Percentiles rank a stretch among this genome's conserved stretches.
phyloP scores from a whole-genome alignment of 2,329 filamentous ascomycete species.

The Fusarium pseudonygamai region DNA sequence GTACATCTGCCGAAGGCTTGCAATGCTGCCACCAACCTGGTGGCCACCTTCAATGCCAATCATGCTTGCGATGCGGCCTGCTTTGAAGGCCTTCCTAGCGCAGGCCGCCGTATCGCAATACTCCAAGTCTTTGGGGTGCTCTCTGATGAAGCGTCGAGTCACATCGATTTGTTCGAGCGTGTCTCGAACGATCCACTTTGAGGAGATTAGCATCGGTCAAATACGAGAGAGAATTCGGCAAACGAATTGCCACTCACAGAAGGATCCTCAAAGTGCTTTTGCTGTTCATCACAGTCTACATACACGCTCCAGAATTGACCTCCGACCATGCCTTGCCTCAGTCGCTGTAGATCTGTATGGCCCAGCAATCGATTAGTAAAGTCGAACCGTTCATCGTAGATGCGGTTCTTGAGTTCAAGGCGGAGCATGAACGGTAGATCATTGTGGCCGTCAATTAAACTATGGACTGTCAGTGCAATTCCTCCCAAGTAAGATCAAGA shows the following conservation, averaged over 20 bases:
- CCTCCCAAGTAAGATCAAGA: background rate
- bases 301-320: constrained; percentile 47
- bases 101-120: constrained; percentile 43
- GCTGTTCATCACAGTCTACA: constrained; percentile 38
- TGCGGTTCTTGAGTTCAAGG: constrained; percentile 44
- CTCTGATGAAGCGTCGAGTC: constrained; percentile 42
- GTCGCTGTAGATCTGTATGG: constrained; percentile 43
- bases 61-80: constrained; percentile 48
- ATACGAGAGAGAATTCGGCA: background rate
- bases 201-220: background rate
- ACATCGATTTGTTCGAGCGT: constrained; percentile 49
- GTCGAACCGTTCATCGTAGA: constrained; percentile 23
- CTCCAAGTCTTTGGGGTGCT: constrained; percentile 36
- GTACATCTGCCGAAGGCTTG: constrained; percentile 48
- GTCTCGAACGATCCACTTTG: constrained; percentile 26
- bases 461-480: background rate
- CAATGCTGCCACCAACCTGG: constrained; percentile 48
- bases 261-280: constrained; percentile 41
- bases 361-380: constrained; percentile 31
- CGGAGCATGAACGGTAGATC: constrained; percentile 45
- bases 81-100: constrained; percentile 43
- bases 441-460: constrained; percentile 47
- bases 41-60: constrained; percentile 52
- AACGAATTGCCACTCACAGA: constrained; percentile 17
- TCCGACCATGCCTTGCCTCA: constrained; percentile 44